Conservation (phyloP, 208 protist genomes). For the Wallacemonas sp. region DNA sequence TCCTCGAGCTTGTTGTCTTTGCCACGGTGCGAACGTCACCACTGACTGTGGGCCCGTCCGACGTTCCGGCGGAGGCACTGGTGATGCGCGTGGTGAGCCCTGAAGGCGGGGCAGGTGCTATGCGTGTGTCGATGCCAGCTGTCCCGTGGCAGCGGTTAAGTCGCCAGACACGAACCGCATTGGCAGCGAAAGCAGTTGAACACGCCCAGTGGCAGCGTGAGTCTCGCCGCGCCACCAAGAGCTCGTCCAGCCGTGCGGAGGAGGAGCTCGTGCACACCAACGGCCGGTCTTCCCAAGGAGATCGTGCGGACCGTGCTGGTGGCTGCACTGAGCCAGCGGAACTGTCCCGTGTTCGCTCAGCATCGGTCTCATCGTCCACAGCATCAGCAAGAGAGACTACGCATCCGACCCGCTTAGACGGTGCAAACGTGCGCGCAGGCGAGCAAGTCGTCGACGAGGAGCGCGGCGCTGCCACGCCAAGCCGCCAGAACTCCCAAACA, state of each 20-base stretch:
- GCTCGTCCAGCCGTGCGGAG: slow-evolving; percentile 9
- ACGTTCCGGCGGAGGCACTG: not conserved
- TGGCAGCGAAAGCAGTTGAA: not conserved
- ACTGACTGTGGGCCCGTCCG: not conserved
- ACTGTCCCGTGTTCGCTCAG: no score
- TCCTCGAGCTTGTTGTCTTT: slow-evolving; percentile 4
- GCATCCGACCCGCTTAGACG: no score
- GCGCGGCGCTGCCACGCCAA: slow-evolving; percentile 2
- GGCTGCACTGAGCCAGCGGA: no score
- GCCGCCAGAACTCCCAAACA: slow-evolving; percentile 1
- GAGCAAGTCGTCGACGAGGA: not conserved
- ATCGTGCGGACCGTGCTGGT: not conserved
- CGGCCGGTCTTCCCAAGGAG: not conserved
- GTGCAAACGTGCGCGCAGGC: no score
- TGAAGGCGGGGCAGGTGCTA: not conserved
- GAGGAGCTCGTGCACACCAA: slow-evolving; percentile 12
- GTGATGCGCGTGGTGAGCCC: slow-evolving; percentile 1
- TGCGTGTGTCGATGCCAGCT: not conserved
- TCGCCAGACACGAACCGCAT: not conserved
- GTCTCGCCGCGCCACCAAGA: not conserved
- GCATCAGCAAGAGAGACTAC: no score
- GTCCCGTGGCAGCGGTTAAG: not conserved
- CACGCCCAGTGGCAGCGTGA: not conserved
- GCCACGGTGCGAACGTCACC: not conserved
- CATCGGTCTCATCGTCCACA: no score